These are phyloP conservation scores for Cicer cuneatum DNA, from an alignment of 306 rosid genomes.

Conservation along the genomic window DNA sequence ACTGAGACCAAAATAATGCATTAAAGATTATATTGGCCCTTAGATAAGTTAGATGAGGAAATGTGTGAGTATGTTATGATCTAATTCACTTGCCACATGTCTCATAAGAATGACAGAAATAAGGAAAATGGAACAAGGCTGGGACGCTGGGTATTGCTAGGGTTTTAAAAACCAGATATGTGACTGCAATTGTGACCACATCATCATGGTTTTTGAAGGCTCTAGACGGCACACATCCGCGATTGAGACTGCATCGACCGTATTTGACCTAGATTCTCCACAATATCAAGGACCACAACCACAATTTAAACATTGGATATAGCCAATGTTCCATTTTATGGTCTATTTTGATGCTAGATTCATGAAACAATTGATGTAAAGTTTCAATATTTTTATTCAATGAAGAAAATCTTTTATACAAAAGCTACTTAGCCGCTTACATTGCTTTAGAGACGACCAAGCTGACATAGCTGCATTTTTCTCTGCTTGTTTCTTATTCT, in stretches of 20 bases:
- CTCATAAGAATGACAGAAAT: slow-evolving; percentile 20
- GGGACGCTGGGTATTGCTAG: not conserved
- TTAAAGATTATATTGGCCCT: not conserved
- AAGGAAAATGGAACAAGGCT: not conserved
- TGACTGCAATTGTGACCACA: not conserved
- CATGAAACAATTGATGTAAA: not conserved
- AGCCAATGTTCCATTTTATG: slow-evolving; percentile 16
- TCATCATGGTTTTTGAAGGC: not conserved
- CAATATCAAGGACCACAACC: not conserved
- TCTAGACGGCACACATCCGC: not conserved
- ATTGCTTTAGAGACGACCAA: slow-evolving; percentile 93
- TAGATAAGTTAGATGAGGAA: not conserved
- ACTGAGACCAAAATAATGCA: not conserved
- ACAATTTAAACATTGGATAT: not conserved
- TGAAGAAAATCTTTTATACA: slow-evolving; percentile 6
- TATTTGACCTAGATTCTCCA: not conserved
- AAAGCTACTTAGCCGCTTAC: slow-evolving; percentile 58
- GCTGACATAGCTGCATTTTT: slow-evolving; percentile 99
- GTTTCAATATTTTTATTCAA: slow-evolving; percentile 1
- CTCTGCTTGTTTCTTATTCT: slow-evolving; percentile 98
- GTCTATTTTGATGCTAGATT: not conserved
- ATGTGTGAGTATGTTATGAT: not conserved
- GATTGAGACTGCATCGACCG: not conserved
- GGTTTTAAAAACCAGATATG: not conserved
- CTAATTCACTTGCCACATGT: not conserved